Evolutionary conservation across 768 basidiomycete genomes (phyloP).

Genomic region (Termitomyces sp.): DNA sequence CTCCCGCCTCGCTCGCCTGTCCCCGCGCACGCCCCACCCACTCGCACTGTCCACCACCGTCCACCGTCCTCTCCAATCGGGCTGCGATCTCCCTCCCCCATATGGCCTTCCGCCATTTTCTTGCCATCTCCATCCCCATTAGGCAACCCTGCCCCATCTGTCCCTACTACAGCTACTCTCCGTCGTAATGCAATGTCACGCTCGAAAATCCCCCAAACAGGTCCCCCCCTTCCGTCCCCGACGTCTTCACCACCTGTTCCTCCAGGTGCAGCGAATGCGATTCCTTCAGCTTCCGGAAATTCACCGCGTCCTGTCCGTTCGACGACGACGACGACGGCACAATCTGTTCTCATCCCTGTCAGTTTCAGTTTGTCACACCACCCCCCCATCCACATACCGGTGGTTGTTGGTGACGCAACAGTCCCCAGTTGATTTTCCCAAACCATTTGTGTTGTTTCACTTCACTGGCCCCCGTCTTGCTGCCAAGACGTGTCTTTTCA

Average conservation of each 20-base stretch:
- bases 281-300: constrained; percentile 89
- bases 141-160: constrained; percentile 12
- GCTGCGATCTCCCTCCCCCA: constrained; percentile 20
- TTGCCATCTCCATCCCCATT: constrained; percentile 19
- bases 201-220: constrained; percentile 86
- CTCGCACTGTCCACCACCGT: background rate
- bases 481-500: constrained; percentile 83
- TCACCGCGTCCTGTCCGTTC: constrained; percentile 77
- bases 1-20: background rate
- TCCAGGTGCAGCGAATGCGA: constrained; percentile 89
- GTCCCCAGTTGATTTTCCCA: constrained; percentile 91
- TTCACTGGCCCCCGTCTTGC: constrained; percentile 93
- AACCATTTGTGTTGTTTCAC: constrained; percentile 99
- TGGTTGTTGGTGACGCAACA: constrained; percentile 86
- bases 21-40: background rate
- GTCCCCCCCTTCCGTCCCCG: constrained; percentile 44
- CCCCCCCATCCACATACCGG: constrained; percentile 54
- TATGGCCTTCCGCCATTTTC: constrained; percentile 20
- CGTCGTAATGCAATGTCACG: constrained; percentile 84
- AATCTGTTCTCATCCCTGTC: constrained; percentile 50
- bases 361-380: constrained; percentile 10
- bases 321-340: constrained; percentile 59
- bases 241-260: constrained; percentile 38
- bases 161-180: constrained; percentile 33
- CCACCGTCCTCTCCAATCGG: constrained; percentile 18